Conservation (phyloP, 805 yeast species). For the Candida nitratophila region DNA sequence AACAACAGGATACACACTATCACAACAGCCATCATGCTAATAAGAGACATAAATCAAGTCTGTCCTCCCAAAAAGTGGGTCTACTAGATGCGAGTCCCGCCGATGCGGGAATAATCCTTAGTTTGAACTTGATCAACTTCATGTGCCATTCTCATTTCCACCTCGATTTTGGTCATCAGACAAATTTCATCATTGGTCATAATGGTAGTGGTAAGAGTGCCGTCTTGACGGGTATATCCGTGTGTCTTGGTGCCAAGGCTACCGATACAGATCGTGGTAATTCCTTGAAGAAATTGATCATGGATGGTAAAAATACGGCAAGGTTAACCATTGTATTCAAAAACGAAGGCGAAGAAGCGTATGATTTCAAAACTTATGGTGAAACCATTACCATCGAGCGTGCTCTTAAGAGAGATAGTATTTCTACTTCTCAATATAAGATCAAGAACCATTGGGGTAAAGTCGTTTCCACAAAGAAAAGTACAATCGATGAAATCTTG, state of each 20-base stretch:
- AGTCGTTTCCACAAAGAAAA: constrained; percentile 52
- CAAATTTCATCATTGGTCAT: constrained; percentile 82
- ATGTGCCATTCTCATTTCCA: constrained; percentile 87
- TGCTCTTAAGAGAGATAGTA: constrained; percentile 46
- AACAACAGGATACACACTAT: background rate
- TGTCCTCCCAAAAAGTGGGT: background rate
- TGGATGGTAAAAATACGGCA: constrained; percentile 69
- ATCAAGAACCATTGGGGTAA: constrained; percentile 47
- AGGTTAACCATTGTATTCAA: constrained; percentile 56
- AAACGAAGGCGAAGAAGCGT: constrained; percentile 63
- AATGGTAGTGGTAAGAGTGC: constrained; percentile 94
- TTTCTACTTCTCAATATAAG: constrained; percentile 41
- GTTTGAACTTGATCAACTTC: constrained; percentile 61
- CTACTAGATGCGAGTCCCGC: constrained; percentile 24
- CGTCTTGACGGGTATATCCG: constrained; percentile 76
- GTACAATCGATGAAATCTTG: constrained; percentile 60
- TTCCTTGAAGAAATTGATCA: constrained; percentile 60
- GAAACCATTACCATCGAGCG: constrained; percentile 64
- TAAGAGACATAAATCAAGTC: background rate
- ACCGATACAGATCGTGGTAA: constrained; percentile 80
- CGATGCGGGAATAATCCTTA: constrained; percentile 61
- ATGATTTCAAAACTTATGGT: constrained; percentile 61
- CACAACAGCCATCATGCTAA: background rate
- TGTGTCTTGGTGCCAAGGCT: constrained; percentile 87
- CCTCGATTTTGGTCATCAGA: constrained; percentile 65